Evolutionary conservation across 2,329 filamentous ascomycete species (phyloP).

Genomic region (Talaromyces sp.): DNA sequence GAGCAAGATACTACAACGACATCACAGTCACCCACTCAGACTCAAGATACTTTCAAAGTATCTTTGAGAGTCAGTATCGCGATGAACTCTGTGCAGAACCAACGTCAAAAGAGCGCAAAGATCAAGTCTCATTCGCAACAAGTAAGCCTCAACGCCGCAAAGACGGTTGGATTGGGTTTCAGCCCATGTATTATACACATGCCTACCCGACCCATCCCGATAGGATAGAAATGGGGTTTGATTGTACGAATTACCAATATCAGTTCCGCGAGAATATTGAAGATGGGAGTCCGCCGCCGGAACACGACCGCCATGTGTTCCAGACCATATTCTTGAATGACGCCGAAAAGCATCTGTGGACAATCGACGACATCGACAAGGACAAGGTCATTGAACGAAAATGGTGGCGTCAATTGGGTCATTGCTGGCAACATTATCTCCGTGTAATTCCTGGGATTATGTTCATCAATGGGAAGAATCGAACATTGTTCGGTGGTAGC

Average conservation of each 20-base stretch:
- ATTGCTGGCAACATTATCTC: constrained; percentile 56
- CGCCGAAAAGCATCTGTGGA: constrained; percentile 53
- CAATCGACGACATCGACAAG: constrained; percentile 52
- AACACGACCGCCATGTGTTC: constrained; percentile 60
- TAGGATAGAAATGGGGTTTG: constrained; percentile 61
- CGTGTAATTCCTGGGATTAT: constrained; percentile 65
- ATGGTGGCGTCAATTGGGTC: constrained; percentile 61
- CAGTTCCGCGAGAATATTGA: constrained; percentile 53
- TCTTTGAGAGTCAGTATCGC: constrained; percentile 54
- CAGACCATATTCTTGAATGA: constrained; percentile 62
- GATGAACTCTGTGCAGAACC: constrained; percentile 46
- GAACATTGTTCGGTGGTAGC: constrained; percentile 59
- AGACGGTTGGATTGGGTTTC: constrained; percentile 43
- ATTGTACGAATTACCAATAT: constrained; percentile 70
- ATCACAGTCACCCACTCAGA: constrained; percentile 59
- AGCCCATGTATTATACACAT: constrained; percentile 59
- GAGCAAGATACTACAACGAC: constrained; percentile 60
- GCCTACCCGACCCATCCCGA: constrained; percentile 49
- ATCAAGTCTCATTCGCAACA: constrained; percentile 45
- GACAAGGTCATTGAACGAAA: constrained; percentile 54
- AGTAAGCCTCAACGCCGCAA: constrained; percentile 32
- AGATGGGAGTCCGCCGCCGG: constrained; percentile 24
- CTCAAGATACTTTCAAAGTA: constrained; percentile 52
- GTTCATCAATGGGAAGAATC: constrained; percentile 62
- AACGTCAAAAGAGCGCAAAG: constrained; percentile 39